Evolutionary conservation across 495 filamentous ascomycete species (phyloP).

Genomic region (Hypoxylon fuscum): DNA sequence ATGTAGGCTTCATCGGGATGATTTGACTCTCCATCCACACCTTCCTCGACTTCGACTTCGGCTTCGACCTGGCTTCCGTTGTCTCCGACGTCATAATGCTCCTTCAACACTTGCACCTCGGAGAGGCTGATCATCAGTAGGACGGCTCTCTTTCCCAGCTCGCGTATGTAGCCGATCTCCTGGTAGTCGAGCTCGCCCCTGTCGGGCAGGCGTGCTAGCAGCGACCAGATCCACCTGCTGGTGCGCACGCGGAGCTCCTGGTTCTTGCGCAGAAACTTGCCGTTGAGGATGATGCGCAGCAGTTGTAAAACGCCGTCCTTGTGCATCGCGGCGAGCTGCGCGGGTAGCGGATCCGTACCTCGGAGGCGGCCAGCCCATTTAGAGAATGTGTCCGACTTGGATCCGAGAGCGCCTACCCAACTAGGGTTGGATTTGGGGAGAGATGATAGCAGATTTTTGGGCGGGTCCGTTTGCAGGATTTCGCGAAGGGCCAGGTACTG

Average conservation of each 20-base stretch:
- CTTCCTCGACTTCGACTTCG: conserved; percentile 41
- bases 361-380: conserved; percentile 59
- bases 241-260: conserved; percentile 56
- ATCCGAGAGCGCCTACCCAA: conserved; percentile 58
- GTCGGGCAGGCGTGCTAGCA: conserved; percentile 67
- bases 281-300: conserved; percentile 54
- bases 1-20: conserved; percentile 38
- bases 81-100: conserved; percentile 48
- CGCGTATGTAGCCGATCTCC: conserved; percentile 65
- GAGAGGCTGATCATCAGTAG: conserved; percentile 62
- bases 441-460: conserved; percentile 53
- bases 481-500: conserved; percentile 68
- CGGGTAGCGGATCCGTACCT: conserved; percentile 68
- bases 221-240: conserved; percentile 69
- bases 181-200: conserved; percentile 64
- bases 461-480: conserved; percentile 64
- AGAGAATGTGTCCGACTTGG: conserved; percentile 56
- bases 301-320: conserved; percentile 66
- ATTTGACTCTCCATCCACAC: conserved; percentile 27
- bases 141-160: conserved; percentile 68
- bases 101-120: conserved; percentile 52
- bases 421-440: conserved; percentile 68
- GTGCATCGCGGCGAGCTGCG: conserved; percentile 75
- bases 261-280: conserved; percentile 58
- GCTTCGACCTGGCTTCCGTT: conserved; percentile 40